A percentile compares a stretch with the other conserved stretches of the same genome.
These are phyloP conservation scores for Mycena venus DNA, from an alignment of 768 basidiomycete genomes.

Conservation along the genomic window DNA sequence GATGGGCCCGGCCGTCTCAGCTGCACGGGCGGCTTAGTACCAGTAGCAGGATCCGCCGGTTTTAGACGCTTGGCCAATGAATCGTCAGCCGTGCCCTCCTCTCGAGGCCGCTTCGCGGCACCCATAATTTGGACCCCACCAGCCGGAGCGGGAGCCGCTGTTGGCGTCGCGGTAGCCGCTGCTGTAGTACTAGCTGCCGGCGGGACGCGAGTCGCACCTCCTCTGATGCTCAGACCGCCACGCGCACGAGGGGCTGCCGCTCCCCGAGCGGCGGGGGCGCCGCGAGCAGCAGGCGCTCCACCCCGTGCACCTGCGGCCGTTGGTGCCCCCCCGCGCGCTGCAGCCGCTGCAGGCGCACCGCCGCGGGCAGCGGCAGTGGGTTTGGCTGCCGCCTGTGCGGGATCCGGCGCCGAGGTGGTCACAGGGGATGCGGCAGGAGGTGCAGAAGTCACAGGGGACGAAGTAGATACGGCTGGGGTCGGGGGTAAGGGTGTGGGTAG, in stretches of 20 bases:
- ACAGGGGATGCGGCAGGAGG: constrained; percentile 34
- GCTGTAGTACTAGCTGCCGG: too few species aligned
- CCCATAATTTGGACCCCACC: constrained; percentile 70
- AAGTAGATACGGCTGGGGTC: constrained; percentile 41
- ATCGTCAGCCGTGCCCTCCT: constrained; percentile 67
- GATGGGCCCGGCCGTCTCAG: constrained; percentile 46
- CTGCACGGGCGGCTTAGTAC: constrained; percentile 45
- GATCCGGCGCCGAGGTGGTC: background rate
- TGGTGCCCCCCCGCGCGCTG: constrained; percentile 14
- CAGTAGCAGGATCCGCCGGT: constrained; percentile 57
- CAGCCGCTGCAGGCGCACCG: constrained; percentile 20
- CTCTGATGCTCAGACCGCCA: constrained; percentile 44
- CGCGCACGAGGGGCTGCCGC: constrained; percentile 42
- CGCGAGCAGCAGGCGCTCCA: constrained; percentile 38
- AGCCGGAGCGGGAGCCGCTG: constrained; percentile 45
- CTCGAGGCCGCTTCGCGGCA: constrained; percentile 77
- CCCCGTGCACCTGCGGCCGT: constrained; percentile 30
- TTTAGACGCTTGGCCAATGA: constrained; percentile 78
- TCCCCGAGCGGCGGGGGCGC: constrained; percentile 33
- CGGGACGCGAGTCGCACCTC: constrained; percentile 41
- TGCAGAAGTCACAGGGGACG: constrained; percentile 27
- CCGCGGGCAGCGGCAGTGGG: constrained; percentile 25
- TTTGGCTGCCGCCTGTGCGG: constrained; percentile 31
- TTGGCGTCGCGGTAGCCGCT: constrained; percentile 30
- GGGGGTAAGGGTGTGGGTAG: constrained; percentile 51